Evolutionary conservation across 345 rosid species (phyloP), one percentile per base, ranked within the genome.

Genomic region (Camelina sativa): DNA sequence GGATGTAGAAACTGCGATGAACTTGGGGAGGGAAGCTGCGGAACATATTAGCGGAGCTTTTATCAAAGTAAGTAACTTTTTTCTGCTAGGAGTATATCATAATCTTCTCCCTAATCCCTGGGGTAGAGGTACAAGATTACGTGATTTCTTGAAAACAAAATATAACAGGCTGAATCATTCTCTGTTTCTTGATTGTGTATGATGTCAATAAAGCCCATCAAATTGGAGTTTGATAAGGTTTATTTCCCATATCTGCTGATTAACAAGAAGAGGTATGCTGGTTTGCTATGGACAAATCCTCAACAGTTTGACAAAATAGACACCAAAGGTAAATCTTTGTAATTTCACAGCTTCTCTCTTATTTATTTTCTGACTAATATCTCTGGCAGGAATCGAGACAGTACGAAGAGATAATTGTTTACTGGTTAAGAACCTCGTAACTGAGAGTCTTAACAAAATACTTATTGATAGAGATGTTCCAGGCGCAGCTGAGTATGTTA

Each of bases 261-360:
- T 68, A 92, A 92, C 87, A 95, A 95, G 89, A 95, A 95, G 86
- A 88, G 97, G 83, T 95, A 95, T 84, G 98, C 99, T 82, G 99
- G 99, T 81, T 85, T 95, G 81, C 82, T 76, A 53, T 95, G 98
- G 98, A 92, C 99, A 51, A 90, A 82, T 77, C 88, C 97, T 11
- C 73, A 85, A 34, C 86, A 86, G 68, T 92, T 82, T 75, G 99
- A 95, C 84, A 92, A 95, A 80, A 92, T 95, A 97, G 98, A 92
- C 79, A 89, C 97, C 55, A 95, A 95, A 88, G 98, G 98, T 91
- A 82, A 79, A 67, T 20, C 46, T 23, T 69, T 2, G 16, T 66
- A 30, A 22, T 58, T 68, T 70, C 61, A 61, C 68, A 25, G 65
- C 73, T 19, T 57, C 7, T 71, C 11, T 28, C 62, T 46, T 71